These are phyloP conservation scores for Blastomyces gilchristii DNA, from an alignment of 2,329 filamentous ascomycete genomes.

Conservation along the genomic window DNA sequence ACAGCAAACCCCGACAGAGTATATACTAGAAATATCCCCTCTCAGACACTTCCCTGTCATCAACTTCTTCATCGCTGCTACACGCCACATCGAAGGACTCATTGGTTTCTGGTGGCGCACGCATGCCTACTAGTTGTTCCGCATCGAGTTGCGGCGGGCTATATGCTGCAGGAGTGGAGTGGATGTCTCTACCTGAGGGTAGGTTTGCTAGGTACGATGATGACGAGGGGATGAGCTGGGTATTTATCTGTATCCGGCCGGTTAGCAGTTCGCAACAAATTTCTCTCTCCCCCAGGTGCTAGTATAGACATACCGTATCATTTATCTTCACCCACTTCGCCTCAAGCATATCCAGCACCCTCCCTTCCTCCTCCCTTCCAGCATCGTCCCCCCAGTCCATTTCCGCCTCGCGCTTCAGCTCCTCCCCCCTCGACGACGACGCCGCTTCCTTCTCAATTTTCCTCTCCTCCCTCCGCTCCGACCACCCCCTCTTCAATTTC, in stretches of 20 bases:
- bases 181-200: constrained; percentile 81
- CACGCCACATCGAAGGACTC: constrained; percentile 5
- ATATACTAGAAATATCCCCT: constrained; percentile 9
- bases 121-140: constrained; percentile 43
- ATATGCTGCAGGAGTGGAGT: constrained; percentile 56
- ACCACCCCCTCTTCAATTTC: constrained; percentile 62
- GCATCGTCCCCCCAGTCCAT: constrained; percentile 48
- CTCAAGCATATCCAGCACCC: constrained; percentile 78
- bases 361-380: constrained; percentile 70
- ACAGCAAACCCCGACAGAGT: neutral
- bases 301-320: constrained; percentile 58
- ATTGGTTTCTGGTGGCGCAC: constrained; percentile 10
- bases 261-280: neutral
- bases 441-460: constrained; percentile 58
- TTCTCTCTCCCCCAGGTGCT: neutral
- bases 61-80: constrained; percentile 11
- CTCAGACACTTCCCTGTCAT: neutral
- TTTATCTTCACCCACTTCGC: constrained; percentile 88
- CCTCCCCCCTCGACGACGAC: constrained; percentile 24
- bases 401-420: neutral
- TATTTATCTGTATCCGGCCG: constrained; percentile 53
- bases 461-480: constrained; percentile 67
- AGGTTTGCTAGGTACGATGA: constrained; percentile 65
- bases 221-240: constrained; percentile 62
- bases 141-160: constrained; percentile 54